Evolutionary conservation across 306 rosid species (phyloP), one percentile per base, ranked within the genome.

Genomic region (Lotus japonicus): DNA sequence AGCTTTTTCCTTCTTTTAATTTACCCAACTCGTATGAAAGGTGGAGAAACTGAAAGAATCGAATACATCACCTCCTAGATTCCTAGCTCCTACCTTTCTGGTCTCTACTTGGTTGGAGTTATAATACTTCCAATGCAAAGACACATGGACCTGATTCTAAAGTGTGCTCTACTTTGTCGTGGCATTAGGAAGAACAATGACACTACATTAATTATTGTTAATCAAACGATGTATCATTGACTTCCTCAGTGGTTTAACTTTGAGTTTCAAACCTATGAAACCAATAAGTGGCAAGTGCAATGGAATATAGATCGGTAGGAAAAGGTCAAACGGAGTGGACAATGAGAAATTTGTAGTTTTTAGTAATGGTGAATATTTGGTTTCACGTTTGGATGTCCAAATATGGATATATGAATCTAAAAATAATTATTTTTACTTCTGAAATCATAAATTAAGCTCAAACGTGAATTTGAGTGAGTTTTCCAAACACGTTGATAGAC

Each of bases 201-300:
- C 75, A 68, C 19, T n/a, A 21, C 31, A n/a, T n/a, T n/a, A 53
- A 38, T 38, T 38, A 41, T 55, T 5, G 50, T 66, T 49, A 19
- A 18, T 23, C 28, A 43, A 31, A 31, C 13, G 5, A 60, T 53
- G 5, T 10, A 14, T 8, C 28, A 58, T 58, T 76, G 70, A 76
- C 75, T 58, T 75, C 58, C 38, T 70, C 57, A 7, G 11, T 13
- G 53, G 48, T 76, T 58, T 74, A 75, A 38, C 16, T 38, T 45
- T 5, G 21, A 14, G 44, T 53, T 77, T 52, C 53, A 46, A 52
- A 38, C 31, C 21, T 59, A 42, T 3, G 58, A 59, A 55, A 70
- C 55, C 43, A 31, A 35, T 31, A 43, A 70, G 50, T 69, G 55
- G 31, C 38, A 54, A 36, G 10, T 12, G 18, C 0, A 33, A 63